A percentile compares a stretch with the other conserved stretches of the same genome.
Conservation (phyloP, 805 yeast genomes). For the Kazachstania martiniae region DNA sequence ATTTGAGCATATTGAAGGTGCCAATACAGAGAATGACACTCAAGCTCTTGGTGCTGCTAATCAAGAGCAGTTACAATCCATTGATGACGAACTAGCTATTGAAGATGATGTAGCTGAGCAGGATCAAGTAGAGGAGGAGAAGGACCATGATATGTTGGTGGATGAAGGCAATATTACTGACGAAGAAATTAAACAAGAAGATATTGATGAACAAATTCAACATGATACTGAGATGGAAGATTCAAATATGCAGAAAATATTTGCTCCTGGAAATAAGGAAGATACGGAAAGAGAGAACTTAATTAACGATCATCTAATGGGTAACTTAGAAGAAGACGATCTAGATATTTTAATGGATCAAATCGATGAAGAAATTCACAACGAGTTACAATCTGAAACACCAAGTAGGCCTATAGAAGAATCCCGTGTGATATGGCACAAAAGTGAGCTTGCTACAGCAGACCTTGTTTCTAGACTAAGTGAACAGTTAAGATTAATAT, state of each 20-base stretch:
- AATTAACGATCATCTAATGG: constrained; percentile 12
- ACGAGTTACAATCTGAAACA: constrained; percentile 16
- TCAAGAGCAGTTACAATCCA: constrained; percentile 62
- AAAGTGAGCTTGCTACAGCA: constrained; percentile 73
- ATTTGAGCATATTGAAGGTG: constrained; percentile 75
- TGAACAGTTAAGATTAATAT: constrained; percentile 84
- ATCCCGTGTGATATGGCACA: constrained; percentile 71
- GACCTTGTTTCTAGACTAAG: constrained; percentile 80
- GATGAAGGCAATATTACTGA: constrained; percentile 23
- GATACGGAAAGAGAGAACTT: constrained; percentile 2
- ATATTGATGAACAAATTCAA: constrained; percentile 9
- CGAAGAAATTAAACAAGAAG: constrained; percentile 21
- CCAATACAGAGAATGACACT: constrained; percentile 64
- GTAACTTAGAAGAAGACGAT: constrained; percentile 18
- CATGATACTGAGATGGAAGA: constrained; percentile 23
- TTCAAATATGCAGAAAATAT: constrained; percentile 36
- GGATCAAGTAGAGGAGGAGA: constrained; percentile 30
- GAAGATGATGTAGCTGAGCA: constrained; percentile 44
- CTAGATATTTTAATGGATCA: constrained; percentile 26
- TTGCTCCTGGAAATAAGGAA: constrained; percentile 41
- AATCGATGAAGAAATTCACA: constrained; percentile 24
- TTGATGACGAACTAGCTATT: constrained; percentile 73
- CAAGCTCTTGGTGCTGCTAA: constrained; percentile 91
- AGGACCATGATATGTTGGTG: constrained; percentile 20
- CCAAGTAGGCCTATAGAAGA: constrained; percentile 49